Evolutionary conservation across 2,329 filamentous ascomycete genomes (phyloP), one percentile per base, ranked within the genome.

Genomic region (Talaromyces islandicus): DNA sequence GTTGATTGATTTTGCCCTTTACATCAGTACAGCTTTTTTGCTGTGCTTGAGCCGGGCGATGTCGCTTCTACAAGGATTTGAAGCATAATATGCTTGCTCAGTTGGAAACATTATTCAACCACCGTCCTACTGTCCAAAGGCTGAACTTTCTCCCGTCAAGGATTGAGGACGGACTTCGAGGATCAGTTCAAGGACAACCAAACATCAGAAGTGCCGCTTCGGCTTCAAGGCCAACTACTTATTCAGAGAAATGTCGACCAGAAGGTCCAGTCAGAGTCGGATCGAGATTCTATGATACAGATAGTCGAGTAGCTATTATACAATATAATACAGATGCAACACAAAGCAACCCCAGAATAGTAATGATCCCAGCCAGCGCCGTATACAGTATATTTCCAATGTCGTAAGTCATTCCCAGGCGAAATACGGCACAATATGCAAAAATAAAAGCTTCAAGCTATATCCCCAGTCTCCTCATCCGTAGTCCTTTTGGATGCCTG

Each of bases 401-500:
- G 35, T 27, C 35, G 7, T n/a, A 27, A 41, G 53, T 38, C 54
- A 56, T 27, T 27, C 43, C 52, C 54, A 25, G 14, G 48, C 48
- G 48, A 52, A 52, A 29, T 21, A 29, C 27, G 25, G 17, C 25
- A 17, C 6, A 50, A 11, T n/a, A 50, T 50, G 38, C 21, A 43
- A 5, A 54, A 4, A 4, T 1, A 54, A 17, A 60, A n/a, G n/a
- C 25, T 25, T 35, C 56, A 60, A 41, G 55, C 50, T 4, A 56
- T 32, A 25, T 60, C 41, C 17, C 46, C 55, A 27, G 25, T 29
- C 12, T 43, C 24, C 43, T 46, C 48, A n/a, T 55, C 57, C 17
- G 56, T 38, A 21, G 59, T 51, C 51, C 56, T 63, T 65, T 76
- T 75, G 61, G 71, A 72, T 27, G 73, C 73, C 59, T 78, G 75